Evolutionary conservation across 164 flowering plant species (phyloP).

Genomic region (Buxus sempervirens): DNA sequence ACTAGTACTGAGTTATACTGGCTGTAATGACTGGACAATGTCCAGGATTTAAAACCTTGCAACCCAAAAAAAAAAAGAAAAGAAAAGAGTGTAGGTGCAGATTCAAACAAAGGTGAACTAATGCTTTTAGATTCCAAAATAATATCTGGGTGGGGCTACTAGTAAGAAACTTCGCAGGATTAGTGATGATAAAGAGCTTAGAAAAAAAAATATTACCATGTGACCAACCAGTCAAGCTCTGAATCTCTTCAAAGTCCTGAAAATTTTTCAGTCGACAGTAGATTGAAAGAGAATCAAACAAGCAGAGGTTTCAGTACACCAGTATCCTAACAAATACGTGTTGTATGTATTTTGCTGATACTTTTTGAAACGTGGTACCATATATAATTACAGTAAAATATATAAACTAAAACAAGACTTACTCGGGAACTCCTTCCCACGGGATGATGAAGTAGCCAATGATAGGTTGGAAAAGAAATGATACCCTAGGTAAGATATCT

Average conservation of each 20-base stretch:
- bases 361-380: slow-evolving; percentile 11
- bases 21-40: no score
- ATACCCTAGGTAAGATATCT: background rate
- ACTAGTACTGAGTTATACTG: no score
- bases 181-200: no score
- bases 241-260: background rate
- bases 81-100: no score
- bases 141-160: no score
- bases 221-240: background rate
- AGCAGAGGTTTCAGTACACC: slow-evolving; percentile 6
- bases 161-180: no score
- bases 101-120: no score
- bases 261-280: background rate
- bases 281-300: background rate
- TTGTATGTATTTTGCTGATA: slow-evolving; percentile 12
- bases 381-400: slow-evolving; percentile 38
- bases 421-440: slow-evolving; percentile 14
- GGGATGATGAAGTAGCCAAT: background rate
- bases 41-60: no score
- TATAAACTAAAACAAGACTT: slow-evolving; percentile 23
- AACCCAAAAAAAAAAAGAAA: no score
- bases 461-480: background rate
- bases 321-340: slow-evolving; percentile 22
- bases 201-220: background rate
- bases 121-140: no score